A percentile compares a stretch with the other conserved stretches of the same genome.
phyloP scores from a whole-genome alignment of 148 eudicot species.

The Limonium bicolor region DNA sequence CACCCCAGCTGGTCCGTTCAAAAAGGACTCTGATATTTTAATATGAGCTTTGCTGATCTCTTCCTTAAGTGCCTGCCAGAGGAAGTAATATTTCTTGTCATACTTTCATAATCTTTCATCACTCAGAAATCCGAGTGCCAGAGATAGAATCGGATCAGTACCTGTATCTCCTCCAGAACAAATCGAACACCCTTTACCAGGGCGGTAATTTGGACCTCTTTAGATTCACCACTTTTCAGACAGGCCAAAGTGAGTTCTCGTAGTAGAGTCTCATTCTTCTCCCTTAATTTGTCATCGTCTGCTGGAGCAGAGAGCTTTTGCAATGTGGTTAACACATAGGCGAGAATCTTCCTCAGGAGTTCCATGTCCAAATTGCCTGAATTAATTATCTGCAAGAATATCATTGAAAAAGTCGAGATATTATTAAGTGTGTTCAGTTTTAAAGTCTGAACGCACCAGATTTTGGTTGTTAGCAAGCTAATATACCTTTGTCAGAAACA shows the following conservation, averaged over 20 bases:
- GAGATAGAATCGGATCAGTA: no score
- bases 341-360: background rate
- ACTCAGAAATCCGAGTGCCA: no score
- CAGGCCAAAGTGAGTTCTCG: background rate
- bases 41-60: conserved; percentile 2
- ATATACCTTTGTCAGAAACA: background rate
- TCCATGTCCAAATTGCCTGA: conserved; percentile 5
- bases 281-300: conserved; percentile 1
- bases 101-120: no score
- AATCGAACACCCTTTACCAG: conserved; percentile 4
- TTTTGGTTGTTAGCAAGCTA: no score
- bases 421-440: no score
- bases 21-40: conserved; percentile 1
- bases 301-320: conserved; percentile 7
- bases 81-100: no score
- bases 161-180: conserved; percentile 7
- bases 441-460: no score
- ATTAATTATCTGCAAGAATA: conserved; percentile 1
- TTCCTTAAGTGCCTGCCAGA: conserved; percentile 1
- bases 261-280: conserved; percentile 1
- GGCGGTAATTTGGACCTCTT: background rate
- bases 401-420: no score
- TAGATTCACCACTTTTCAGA: background rate
- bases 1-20: conserved; percentile 1
- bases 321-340: background rate